phyloP scores from a whole-genome alignment of 768 basidiomycete species.

The Tulasnella sp. region DNA sequence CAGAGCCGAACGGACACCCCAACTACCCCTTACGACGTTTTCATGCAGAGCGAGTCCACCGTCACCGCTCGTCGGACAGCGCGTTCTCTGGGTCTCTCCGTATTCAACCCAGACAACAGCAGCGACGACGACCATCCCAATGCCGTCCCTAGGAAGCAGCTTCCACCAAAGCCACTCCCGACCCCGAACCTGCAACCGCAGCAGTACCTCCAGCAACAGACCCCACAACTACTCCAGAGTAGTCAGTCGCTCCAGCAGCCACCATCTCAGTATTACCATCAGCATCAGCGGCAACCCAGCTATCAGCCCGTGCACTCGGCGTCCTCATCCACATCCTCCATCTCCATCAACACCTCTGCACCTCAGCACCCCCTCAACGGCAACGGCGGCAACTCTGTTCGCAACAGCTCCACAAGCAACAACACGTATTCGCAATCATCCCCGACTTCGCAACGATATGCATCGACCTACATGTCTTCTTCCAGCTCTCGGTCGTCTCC shows the following conservation, averaged over 20 bases:
- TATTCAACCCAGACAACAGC: conserved; percentile 11
- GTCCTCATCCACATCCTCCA: conserved; percentile 14
- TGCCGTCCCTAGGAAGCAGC: neutral
- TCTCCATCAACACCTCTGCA: conserved; percentile 7
- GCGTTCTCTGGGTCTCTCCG: neutral
- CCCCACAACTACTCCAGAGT: neutral
- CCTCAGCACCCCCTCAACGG: conserved; percentile 6
- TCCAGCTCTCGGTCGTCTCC: conserved; percentile 52
- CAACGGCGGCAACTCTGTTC: too few relatives aligned
- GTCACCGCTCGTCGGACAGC: neutral
- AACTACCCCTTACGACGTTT: conserved; percentile 3
- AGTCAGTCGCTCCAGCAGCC: neutral
- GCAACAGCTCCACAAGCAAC: neutral
- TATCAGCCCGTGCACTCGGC: conserved; percentile 11
- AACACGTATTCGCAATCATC: neutral
- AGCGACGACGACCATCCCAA: conserved; percentile 7
- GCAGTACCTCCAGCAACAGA: neutral
- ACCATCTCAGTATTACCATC: neutral
- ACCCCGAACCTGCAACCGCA: neutral
- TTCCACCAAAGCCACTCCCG: neutral
- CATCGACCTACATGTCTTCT: conserved; percentile 34
- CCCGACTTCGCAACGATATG: conserved; percentile 8
- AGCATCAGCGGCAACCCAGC: neutral
- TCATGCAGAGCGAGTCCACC: conserved; percentile 11
- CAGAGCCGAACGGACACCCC: neutral